A percentile compares a stretch with the other conserved stretches of the same genome.
Conservation (phyloP, 768 basidiomycete species). For the Leccinum uliginosum region DNA sequence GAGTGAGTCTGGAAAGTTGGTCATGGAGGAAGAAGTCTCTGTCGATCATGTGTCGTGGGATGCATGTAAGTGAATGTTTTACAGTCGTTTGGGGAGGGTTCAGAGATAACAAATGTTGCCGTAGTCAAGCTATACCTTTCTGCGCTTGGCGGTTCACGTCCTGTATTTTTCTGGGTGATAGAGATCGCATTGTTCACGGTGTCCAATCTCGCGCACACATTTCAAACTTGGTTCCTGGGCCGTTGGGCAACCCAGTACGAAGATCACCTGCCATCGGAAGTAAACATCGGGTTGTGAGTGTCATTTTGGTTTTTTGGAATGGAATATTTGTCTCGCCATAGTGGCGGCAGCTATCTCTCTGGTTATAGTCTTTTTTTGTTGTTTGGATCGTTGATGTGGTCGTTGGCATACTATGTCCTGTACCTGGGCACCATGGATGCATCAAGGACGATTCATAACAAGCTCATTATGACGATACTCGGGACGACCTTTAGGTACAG, state of each 20-base stretch:
- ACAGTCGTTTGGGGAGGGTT: not conserved
- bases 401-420: not conserved
- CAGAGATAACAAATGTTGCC: not conserved
- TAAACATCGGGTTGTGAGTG: not conserved
- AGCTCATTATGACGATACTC: not conserved
- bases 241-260: conserved; percentile 1
- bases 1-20: not conserved
- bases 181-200: not conserved
- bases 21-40: not conserved
- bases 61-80: not conserved
- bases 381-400: not conserved
- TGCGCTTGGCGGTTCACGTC: not conserved
- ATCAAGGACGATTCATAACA: not conserved
- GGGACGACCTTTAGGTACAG: not conserved
- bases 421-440: not conserved
- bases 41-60: not conserved
- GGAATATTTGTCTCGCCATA: not conserved
- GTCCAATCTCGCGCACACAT: not conserved
- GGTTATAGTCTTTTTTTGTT: not conserved
- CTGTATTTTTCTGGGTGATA: not conserved
- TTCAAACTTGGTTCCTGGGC: conserved; percentile 2
- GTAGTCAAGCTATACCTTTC: not conserved
- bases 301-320: not conserved
- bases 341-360: not conserved
- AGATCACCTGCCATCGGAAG: not conserved